Conservation (phyloP, 176 grass and related monocot genomes). For the Carex parvula region DNA sequence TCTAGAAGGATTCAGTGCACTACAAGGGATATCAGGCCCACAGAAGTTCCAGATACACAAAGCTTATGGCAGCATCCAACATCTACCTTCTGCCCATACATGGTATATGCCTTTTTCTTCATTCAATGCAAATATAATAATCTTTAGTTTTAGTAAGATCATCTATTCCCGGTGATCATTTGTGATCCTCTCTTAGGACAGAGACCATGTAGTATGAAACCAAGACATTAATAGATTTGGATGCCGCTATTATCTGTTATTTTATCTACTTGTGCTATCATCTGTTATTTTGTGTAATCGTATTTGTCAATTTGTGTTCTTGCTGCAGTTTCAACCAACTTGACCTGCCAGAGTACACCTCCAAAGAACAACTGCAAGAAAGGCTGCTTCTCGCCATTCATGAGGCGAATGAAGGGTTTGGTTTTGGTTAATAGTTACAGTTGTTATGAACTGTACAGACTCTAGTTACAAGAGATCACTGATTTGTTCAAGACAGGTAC, state of each 20-base stretch:
- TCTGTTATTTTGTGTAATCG: not conserved
- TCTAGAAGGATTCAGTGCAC: slow-evolving; percentile 88
- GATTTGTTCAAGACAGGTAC: slow-evolving; percentile 19
- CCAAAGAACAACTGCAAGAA: slow-evolving; percentile 91
- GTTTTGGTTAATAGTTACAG: slow-evolving; percentile 60
- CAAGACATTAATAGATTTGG: not conserved
- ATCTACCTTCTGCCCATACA: slow-evolving; percentile 96
- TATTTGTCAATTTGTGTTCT: not conserved
- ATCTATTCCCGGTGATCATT: slow-evolving; percentile 1
- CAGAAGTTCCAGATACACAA: slow-evolving; percentile 98
- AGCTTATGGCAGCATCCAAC: slow-evolving; percentile 89
- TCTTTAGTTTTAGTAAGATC: not conserved
- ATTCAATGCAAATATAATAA: not conserved
- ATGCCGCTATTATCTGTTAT: not conserved
- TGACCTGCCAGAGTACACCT: slow-evolving; percentile 92
- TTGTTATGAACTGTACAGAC: slow-evolving; percentile 28
- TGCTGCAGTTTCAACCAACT: slow-evolving; percentile 92
- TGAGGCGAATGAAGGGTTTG: slow-evolving; percentile 96
- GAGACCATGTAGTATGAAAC: not conserved
- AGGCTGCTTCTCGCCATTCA: slow-evolving; percentile 86
- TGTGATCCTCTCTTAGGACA: not conserved
- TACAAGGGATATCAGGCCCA: slow-evolving; percentile 90
- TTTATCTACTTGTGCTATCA: not conserved
- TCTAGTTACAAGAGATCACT: slow-evolving; percentile 13
- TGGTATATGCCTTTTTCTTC: slow-evolving; percentile 51